A percentile compares a stretch with the other conserved stretches of the same genome.
phyloP scores from a whole-genome alignment of 208 protist species.

The Trypanosoma conorhini region DNA sequence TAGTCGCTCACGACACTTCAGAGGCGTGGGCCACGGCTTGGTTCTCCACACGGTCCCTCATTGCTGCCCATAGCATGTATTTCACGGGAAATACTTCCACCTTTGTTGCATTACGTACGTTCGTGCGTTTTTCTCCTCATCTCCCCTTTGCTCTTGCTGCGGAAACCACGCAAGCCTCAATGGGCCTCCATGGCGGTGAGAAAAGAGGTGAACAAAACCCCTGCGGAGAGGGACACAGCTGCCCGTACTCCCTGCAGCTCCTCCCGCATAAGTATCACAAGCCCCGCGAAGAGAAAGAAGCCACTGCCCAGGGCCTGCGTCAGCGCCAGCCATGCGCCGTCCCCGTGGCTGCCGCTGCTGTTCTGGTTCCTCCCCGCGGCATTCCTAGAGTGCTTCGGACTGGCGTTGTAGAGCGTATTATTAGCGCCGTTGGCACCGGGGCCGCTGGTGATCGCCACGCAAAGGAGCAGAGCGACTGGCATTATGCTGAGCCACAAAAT shows the following conservation, averaged over 20 bases:
- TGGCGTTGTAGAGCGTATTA: not conserved
- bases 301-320: constrained; percentile 62
- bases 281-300: constrained; percentile 66
- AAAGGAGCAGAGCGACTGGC: not conserved
- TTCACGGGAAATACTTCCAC: too few species aligned
- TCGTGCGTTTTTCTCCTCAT: not conserved
- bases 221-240: constrained; percentile 35
- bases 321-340: constrained; percentile 28
- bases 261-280: constrained; percentile 49
- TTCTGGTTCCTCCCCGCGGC: not conserved
- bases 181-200: constrained; percentile 23
- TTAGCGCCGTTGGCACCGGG: not conserved
- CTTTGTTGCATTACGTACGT: too few species aligned
- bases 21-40: not conserved
- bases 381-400: not conserved
- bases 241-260: constrained; percentile 38
- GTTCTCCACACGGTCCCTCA: not conserved
- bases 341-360: not conserved
- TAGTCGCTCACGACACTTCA: not conserved
- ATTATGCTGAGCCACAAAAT: constrained; percentile 26
- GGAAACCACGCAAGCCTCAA: not conserved
- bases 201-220: constrained; percentile 36
- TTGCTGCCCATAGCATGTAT: not conserved
- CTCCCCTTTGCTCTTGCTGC: not conserved
- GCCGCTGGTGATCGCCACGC: not conserved